Conservation (phyloP, 2,329 filamentous ascomycete species). For the Xylariaceae sp. region DNA sequence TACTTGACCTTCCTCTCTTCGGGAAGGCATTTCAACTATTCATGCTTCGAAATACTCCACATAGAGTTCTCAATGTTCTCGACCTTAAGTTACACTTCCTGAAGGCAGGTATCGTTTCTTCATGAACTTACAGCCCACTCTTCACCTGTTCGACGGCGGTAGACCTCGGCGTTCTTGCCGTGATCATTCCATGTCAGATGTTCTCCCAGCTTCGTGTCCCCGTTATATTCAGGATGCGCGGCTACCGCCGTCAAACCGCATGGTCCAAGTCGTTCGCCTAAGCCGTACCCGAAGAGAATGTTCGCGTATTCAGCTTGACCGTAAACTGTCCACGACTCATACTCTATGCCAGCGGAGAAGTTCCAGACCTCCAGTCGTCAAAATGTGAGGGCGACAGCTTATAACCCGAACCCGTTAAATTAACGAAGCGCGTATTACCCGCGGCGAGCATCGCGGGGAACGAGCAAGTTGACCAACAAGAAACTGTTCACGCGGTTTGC, state of each 20-base stretch:
- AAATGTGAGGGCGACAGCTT: conserved; percentile 37
- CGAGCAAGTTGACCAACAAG: conserved; percentile 42
- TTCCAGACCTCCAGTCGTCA: conserved; percentile 37
- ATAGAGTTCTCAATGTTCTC: too few relatives aligned
- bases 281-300: conserved; percentile 37
- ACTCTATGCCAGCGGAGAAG: conserved; percentile 34
- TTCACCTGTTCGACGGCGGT: conserved; percentile 21
- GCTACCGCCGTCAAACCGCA: conserved; percentile 30
- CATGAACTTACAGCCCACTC: conserved; percentile 7
- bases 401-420: conserved; percentile 38
- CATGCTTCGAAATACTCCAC: too few relatives aligned
- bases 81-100: too few relatives aligned
- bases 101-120: too few relatives aligned
- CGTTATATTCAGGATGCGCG: conserved; percentile 32
- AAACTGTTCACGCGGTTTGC: conserved; percentile 50
- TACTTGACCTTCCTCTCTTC: too few relatives aligned
- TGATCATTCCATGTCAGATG: conserved; percentile 19
- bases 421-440: conserved; percentile 38
- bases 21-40: too few relatives aligned
- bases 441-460: conserved; percentile 38
- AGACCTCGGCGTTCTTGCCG: conserved; percentile 15
- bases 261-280: conserved; percentile 30
- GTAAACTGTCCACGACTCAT: conserved; percentile 41
- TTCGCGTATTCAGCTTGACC: conserved; percentile 46
- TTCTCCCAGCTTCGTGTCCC: conserved; percentile 26